Percentiles rank a stretch among this genome's conserved stretches.
Evolutionary conservation across 164 flowering plant genomes (phyloP).

Genomic region (Akebia trifoliata): DNA sequence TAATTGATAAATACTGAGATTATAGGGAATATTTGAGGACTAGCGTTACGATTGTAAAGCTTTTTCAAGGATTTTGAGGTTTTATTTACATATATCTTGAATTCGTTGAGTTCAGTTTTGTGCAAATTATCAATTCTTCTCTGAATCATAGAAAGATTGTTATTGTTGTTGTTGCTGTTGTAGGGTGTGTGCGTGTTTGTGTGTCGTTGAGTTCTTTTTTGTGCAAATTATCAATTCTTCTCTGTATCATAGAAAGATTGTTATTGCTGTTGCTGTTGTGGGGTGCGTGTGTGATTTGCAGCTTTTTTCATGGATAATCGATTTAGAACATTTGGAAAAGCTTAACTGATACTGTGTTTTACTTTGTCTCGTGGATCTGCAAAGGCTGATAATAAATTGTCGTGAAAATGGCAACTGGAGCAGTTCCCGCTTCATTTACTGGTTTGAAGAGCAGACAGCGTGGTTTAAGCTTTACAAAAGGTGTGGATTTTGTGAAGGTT

Average conservation of each 20-base stretch:
- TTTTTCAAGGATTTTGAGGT: not conserved
- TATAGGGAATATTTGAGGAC: not conserved
- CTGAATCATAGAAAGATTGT: no score
- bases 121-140: no score
- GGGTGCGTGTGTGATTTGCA: not conserved
- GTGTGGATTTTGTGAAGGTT: slow-evolving; percentile 58
- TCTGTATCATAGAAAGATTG: no score
- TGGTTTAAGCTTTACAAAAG: slow-evolving; percentile 48
- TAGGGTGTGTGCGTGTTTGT: no score
- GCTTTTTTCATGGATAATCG: not conserved
- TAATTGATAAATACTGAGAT: not conserved
- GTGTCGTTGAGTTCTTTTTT: no score
- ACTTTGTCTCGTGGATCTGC: not conserved
- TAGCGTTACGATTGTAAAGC: not conserved
- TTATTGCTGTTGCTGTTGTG: not conserved
- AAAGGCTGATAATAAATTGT: slow-evolving; percentile 1
- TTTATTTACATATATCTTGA: no score
- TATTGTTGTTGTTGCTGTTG: no score
- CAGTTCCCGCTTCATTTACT: slow-evolving; percentile 53
- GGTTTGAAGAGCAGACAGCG: slow-evolving; percentile 41
- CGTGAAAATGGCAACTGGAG: slow-evolving; percentile 63
- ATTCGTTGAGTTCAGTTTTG: no score
- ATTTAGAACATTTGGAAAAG: no score
- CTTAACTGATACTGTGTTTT: not conserved
- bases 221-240: no score